Base-by-base conservation (phyloP, 2,329 filamentous ascomycete genomes). In the Hypoxylon sp. region DNA sequence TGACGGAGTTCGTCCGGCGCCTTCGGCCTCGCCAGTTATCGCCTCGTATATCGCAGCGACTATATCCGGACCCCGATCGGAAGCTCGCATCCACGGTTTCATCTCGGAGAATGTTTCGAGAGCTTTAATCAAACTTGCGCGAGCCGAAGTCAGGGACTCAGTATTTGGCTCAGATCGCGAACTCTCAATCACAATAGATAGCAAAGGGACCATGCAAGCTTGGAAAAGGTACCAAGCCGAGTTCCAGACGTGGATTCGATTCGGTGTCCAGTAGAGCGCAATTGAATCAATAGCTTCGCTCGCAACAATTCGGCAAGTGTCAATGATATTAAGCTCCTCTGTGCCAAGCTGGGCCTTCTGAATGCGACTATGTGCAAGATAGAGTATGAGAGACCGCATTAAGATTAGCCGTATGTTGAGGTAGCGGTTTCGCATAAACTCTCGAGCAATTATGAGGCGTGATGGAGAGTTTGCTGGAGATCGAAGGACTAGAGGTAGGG, bases 181-280 rank as follows among this genome's bases (percentile, higher is more conserved):
- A 30, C 51, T 56, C 22, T 71, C 68, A 27, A 69, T 64, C 8
- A 61, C 56, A 7, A 71, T 69, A 2, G 55, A 68, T 25, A 71
- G 35, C 3, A 71, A 50, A 13, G 68, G 68, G 25, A 71, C 51
- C 68, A 71, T 71, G 14, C 68, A 71, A 11, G 68, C 68, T 53
- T 71, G 68, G 30, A 71, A 71, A 11, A 71, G 68, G 30, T 71
- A 71, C 68, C 68, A 71, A 27, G 65, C 68, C 2, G 68, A 68
- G 40, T 71, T 71, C 68, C 68, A 71, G 6, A 71, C 68, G 27
- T 71, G 68, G 10, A 71, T 55, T 30, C 68, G 55, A 46, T 71
- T 71, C 11, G 68, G 68, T 6, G 65, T 71, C 68, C 68, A 71
- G 20, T 68, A 68, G 4, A 71, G 68, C 3, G 65, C 62, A 22